Conservation (phyloP, 495 filamentous ascomycete species). For the Cenococcum geophilum region DNA sequence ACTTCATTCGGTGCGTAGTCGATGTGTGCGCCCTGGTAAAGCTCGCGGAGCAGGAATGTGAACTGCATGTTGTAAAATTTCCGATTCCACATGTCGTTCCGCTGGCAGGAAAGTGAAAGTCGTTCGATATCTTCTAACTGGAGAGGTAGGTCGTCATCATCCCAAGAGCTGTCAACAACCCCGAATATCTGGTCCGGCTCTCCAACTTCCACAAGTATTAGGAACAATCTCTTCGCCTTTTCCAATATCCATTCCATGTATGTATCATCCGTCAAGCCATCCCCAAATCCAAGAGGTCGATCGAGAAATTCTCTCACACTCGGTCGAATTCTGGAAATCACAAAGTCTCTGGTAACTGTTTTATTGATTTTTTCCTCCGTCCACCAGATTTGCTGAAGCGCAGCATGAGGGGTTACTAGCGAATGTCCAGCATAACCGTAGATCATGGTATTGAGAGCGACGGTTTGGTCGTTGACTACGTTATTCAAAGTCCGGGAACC, state of each 20-base stretch:
- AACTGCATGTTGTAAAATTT: conserved; percentile 80
- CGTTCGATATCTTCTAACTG: conserved; percentile 62
- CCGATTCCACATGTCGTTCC: conserved; percentile 58
- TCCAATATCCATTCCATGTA: conserved; percentile 90
- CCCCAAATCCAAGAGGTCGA: conserved; percentile 70
- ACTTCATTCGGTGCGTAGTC: conserved; percentile 72
- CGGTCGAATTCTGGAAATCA: conserved; percentile 59
- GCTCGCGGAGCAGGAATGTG: conserved; percentile 65
- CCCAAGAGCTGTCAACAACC: conserved; percentile 77
- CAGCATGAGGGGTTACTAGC: conserved; percentile 36
- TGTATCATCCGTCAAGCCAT: conserved; percentile 79
- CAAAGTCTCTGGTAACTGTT: conserved; percentile 64
- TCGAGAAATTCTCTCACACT: conserved; percentile 62
- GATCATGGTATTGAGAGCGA: conserved; percentile 39
- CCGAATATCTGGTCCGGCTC: conserved; percentile 81
- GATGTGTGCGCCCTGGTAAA: conserved; percentile 63
- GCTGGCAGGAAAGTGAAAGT: conserved; percentile 55
- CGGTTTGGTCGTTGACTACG: conserved; percentile 32
- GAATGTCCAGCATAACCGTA: conserved; percentile 40
- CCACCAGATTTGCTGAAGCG: conserved; percentile 59
- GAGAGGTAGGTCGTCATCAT: conserved; percentile 83
- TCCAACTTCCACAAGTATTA: conserved; percentile 73
- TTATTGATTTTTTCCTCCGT: conserved; percentile 67
- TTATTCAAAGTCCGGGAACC: conserved; percentile 27
- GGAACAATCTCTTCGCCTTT: conserved; percentile 70